Percentiles rank a stretch among this genome's conserved stretches.
These are phyloP conservation scores for Chlamydomonas sphaeroides DNA, from an alignment of 139 green algal species.

Conservation along the genomic window DNA sequence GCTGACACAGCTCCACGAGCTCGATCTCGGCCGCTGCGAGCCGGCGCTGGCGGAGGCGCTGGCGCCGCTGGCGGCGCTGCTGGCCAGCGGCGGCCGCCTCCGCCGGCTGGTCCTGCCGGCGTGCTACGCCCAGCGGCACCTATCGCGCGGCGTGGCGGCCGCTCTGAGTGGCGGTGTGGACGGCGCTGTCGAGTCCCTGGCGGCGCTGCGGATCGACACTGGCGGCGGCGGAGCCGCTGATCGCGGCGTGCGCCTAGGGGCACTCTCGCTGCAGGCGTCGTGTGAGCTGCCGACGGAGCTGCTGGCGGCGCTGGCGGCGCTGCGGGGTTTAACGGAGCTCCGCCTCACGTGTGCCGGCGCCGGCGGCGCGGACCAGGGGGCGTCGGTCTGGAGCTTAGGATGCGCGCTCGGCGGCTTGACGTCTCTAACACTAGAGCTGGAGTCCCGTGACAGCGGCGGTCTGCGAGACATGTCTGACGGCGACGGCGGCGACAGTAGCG, in stretches of 20 bases:
- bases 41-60: background rate
- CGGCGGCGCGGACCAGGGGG: background rate
- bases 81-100: background rate
- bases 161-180: background rate
- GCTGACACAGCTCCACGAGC: constrained; percentile 13
- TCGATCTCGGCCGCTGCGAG: constrained; percentile 13
- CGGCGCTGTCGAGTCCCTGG: no score
- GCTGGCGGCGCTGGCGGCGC: background rate
- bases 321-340: background rate
- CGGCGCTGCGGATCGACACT: no score
- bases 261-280: background rate
- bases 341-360: background rate
- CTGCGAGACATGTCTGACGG: background rate
- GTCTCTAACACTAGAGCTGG: background rate
- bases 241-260: no score
- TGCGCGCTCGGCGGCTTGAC: constrained; percentile 11
- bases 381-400: background rate
- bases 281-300: background rate
- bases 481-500: background rate
- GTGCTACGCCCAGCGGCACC: background rate
- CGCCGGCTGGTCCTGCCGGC: background rate
- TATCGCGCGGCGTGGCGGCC: background rate
- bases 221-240: no score
- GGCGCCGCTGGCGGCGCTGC: background rate
- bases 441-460: background rate